Conservation (phyloP, 352 stramenopile genomes). For the Phytophthora hibernalis region DNA sequence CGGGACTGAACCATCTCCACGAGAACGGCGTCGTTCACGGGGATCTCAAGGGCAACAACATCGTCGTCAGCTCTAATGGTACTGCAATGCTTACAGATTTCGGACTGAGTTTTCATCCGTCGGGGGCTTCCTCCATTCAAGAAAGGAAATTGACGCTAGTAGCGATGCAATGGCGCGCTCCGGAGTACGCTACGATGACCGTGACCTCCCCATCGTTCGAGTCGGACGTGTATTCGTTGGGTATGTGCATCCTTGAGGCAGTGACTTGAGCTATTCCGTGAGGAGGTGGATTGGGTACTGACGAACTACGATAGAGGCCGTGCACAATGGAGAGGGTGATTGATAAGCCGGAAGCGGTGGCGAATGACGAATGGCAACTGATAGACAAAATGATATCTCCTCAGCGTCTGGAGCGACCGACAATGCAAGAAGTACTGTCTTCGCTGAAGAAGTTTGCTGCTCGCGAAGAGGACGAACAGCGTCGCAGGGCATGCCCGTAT, state of each 20-base stretch:
- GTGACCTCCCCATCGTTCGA: not conserved
- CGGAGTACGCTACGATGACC: not conserved
- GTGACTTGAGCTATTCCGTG: not conserved
- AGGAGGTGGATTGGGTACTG: not conserved
- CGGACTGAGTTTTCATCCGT: not conserved
- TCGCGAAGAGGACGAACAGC: not conserved
- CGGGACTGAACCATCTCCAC: not conserved
- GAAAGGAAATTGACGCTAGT: not conserved
- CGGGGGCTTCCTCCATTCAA: not conserved
- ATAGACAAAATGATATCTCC: not conserved
- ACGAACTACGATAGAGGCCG: not conserved
- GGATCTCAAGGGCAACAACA: not conserved
- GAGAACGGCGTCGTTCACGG: not conserved
- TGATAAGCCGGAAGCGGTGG: not conserved
- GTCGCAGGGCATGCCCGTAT: too few relatives aligned
- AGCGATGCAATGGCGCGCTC: not conserved
- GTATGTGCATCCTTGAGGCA: not conserved
- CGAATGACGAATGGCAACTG: not conserved
- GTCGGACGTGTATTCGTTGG: not conserved
- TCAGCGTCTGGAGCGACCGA: not conserved
- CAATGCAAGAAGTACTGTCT: not conserved
- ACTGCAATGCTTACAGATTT: not conserved
- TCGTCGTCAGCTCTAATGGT: not conserved
- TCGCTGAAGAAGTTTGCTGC: not conserved
- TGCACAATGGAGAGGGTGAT: not conserved